These are phyloP conservation scores for Butyriboletus loyo DNA, from an alignment of 768 basidiomycete genomes.

Conservation along the genomic window DNA sequence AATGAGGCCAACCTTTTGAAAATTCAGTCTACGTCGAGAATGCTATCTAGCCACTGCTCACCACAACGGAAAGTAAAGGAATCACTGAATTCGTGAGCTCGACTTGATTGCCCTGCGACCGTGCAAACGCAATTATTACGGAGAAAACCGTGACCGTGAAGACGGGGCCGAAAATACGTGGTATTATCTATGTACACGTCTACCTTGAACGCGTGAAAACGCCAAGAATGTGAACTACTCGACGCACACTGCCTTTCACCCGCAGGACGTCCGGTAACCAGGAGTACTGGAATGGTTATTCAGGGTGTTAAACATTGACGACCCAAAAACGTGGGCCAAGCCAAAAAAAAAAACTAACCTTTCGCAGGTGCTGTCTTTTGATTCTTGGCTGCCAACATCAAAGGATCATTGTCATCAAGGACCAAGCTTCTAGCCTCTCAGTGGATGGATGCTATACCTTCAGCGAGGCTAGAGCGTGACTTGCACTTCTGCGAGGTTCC, in stretches of 20 bases:
- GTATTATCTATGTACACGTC: constrained; percentile 69
- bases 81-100: constrained; percentile 80
- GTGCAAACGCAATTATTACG: constrained; percentile 54
- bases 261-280: constrained; percentile 90
- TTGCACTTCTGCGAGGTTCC: constrained; percentile 22
- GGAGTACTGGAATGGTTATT: constrained; percentile 54
- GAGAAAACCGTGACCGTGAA: constrained; percentile 80
- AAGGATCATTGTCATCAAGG: background rate
- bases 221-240: background rate
- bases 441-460: constrained; percentile 21
- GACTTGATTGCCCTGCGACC: constrained; percentile 54
- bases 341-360: constrained; percentile 31
- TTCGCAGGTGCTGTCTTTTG: constrained; percentile 52
- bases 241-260: constrained; percentile 74
- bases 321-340: background rate
- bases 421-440: background rate
- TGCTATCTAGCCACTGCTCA: constrained; percentile 37
- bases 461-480: constrained; percentile 17
- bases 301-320: background rate
- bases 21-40: constrained; percentile 2
- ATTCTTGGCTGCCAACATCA: constrained; percentile 37
- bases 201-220: constrained; percentile 5
- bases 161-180: constrained; percentile 75
- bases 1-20: constrained; percentile 73
- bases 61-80: constrained; percentile 86